These are phyloP conservation scores for Thyridium curvatum DNA, from an alignment of 2,329 filamentous ascomycete species.

Conservation along the genomic window DNA sequence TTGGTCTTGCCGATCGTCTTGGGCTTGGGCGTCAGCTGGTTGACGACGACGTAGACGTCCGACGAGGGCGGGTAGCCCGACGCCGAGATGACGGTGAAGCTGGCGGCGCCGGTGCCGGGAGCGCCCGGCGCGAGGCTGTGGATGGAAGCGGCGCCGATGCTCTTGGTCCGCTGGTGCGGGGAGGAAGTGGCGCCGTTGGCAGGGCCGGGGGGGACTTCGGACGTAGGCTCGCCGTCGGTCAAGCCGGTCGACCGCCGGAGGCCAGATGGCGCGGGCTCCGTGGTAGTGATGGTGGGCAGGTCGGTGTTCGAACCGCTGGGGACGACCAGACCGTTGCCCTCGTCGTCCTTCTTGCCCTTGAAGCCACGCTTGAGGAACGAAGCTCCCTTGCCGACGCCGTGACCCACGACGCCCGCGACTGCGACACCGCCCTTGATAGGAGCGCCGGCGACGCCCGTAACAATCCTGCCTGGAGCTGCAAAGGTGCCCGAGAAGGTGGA, in stretches of 20 bases:
- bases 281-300: slow-evolving; percentile 35
- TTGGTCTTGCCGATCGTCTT: slow-evolving; percentile 92
- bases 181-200: slow-evolving; percentile 11
- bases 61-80: slow-evolving; percentile 68
- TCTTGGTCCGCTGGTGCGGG: slow-evolving; percentile 46
- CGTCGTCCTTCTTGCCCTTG: slow-evolving; percentile 57
- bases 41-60: slow-evolving; percentile 73
- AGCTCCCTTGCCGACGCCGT: slow-evolving; percentile 81
- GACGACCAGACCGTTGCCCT: slow-evolving; percentile 34
- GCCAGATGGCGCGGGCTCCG: slow-evolving; percentile 26
- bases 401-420: slow-evolving; percentile 64
- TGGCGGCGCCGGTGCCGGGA: slow-evolving; percentile 66
- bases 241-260: slow-evolving; percentile 36
- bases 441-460: slow-evolving; percentile 72
- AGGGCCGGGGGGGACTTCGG: slow-evolving; percentile 22
- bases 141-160: slow-evolving; percentile 59
- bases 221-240: slow-evolving; percentile 17
- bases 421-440: slow-evolving; percentile 90
- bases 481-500: slow-evolving; percentile 93
- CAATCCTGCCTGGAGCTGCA: slow-evolving; percentile 77
- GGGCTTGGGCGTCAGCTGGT: slow-evolving; percentile 58
- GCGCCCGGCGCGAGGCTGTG: slow-evolving; percentile 52
- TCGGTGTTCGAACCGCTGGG: slow-evolving; percentile 29
- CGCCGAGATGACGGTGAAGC: slow-evolving; percentile 74
- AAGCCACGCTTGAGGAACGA: slow-evolving; percentile 86